Evolutionary conservation across 441 rosid genomes (phyloP).

Genomic region (Hypseocharis bilobata): DNA sequence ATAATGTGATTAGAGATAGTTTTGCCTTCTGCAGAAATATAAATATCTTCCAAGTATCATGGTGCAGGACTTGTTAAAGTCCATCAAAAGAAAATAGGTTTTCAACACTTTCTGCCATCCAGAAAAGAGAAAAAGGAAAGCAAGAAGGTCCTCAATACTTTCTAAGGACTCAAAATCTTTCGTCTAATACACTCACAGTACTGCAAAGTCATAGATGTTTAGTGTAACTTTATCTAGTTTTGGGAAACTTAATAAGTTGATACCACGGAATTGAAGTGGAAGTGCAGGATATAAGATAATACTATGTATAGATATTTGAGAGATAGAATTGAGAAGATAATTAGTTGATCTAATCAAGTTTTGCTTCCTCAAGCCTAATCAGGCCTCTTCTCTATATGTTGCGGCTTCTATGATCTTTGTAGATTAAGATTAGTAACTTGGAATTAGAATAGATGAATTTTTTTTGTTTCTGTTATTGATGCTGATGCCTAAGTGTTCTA

Average conservation of each 20-base stretch:
- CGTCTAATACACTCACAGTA: background rate
- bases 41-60: background rate
- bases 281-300: background rate
- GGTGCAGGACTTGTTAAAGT: background rate
- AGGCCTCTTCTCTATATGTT: background rate
- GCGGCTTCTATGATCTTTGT: background rate
- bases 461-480: background rate
- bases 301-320: background rate
- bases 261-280: background rate
- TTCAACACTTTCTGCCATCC: background rate
- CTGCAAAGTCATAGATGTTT: background rate
- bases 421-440: conserved; percentile 1
- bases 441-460: background rate
- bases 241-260: background rate
- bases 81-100: background rate
- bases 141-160: background rate
- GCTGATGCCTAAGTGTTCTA: conserved; percentile 15
- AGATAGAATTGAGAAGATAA: background rate
- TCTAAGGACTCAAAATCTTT: background rate
- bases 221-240: background rate
- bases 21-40: background rate
- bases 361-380: background rate
- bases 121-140: no score
- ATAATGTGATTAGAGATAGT: no score
- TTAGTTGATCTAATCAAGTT: background rate